Evolutionary conservation across 257 asterid genomes (phyloP).

Genomic region (Lycium ferocissimum): DNA sequence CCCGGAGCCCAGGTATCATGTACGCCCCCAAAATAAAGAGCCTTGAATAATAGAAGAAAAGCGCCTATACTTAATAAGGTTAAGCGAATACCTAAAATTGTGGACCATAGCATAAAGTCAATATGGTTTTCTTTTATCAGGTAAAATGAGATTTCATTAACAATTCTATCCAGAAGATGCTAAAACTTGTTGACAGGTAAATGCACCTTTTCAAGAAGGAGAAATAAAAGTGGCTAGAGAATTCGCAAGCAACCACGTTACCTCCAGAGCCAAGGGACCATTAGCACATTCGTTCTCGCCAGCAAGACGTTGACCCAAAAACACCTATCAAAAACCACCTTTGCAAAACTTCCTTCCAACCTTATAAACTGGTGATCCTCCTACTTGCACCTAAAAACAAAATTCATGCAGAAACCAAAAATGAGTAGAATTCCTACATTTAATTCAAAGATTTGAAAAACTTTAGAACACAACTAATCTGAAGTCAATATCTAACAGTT

Average conservation of each 20-base stretch:
- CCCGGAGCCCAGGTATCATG: too few relatives aligned
- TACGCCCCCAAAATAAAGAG: too few relatives aligned
- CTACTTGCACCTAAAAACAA: constrained; percentile 51
- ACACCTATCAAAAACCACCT: constrained; percentile 56
- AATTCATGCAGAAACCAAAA: neutral
- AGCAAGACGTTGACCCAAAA: constrained; percentile 46
- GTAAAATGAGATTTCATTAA: too few relatives aligned
- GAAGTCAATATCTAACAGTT: too few relatives aligned
- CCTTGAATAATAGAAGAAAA: too few relatives aligned
- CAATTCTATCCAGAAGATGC: too few relatives aligned
- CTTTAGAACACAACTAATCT: too few relatives aligned
- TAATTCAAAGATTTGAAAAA: too few relatives aligned
- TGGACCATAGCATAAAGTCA: too few relatives aligned
- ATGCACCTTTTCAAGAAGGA: neutral
- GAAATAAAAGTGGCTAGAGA: neutral
- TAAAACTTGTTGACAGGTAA: neutral
- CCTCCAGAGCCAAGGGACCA: constrained; percentile 47
- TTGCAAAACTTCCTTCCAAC: constrained; percentile 52
- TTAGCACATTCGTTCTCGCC: constrained; percentile 37
- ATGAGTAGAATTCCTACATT: too few relatives aligned
- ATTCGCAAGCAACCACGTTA: neutral
- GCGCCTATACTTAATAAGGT: too few relatives aligned
- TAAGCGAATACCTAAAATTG: too few relatives aligned
- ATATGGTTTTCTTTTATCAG: neutral
- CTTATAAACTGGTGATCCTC: constrained; percentile 48